phyloP scores from a whole-genome alignment of 2,329 filamentous ascomycete genomes.

The Trichoderma semiorbis region DNA sequence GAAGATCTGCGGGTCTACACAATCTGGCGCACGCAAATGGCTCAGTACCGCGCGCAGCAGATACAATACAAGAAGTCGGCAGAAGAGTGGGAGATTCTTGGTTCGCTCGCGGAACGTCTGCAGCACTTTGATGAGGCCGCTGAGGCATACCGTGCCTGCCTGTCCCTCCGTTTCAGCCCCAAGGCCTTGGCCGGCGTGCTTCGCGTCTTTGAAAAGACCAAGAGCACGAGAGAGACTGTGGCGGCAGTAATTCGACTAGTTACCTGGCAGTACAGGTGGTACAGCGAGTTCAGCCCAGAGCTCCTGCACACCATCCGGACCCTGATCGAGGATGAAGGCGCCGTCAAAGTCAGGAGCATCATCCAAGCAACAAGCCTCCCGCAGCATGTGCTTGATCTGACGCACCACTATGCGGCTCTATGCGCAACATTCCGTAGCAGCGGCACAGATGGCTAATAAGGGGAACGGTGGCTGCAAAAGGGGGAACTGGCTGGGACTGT shows the following conservation, averaged over 20 bases:
- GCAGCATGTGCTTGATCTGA: constrained; percentile 88
- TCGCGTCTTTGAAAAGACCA: constrained; percentile 70
- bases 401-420: constrained; percentile 91
- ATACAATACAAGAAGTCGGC: constrained; percentile 95
- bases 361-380: constrained; percentile 93
- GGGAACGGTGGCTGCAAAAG: not conserved
- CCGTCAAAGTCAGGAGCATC: constrained; percentile 94
- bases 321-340: constrained; percentile 94
- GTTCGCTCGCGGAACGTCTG: constrained; percentile 84
- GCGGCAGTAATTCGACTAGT: constrained; percentile 86
- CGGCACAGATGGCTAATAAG: constrained; percentile 73
- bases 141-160: constrained; percentile 87
- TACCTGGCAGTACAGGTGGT: constrained; percentile 99
- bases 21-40: constrained; percentile 98
- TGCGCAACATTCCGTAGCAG: constrained; percentile 95
- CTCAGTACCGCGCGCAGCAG: constrained; percentile 88
- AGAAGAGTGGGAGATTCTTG: constrained; percentile 97
- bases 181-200: constrained; percentile 87
- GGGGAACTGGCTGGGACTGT: not conserved
- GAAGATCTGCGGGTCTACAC: constrained; percentile 98
- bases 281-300: constrained; percentile 96
- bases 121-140: constrained; percentile 89
- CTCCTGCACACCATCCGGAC: constrained; percentile 84
- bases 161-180: constrained; percentile 85
- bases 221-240: constrained; percentile 76